phyloP scores from a whole-genome alignment of 2,329 filamentous ascomycete genomes.

The Colletotrichum sojae region DNA sequence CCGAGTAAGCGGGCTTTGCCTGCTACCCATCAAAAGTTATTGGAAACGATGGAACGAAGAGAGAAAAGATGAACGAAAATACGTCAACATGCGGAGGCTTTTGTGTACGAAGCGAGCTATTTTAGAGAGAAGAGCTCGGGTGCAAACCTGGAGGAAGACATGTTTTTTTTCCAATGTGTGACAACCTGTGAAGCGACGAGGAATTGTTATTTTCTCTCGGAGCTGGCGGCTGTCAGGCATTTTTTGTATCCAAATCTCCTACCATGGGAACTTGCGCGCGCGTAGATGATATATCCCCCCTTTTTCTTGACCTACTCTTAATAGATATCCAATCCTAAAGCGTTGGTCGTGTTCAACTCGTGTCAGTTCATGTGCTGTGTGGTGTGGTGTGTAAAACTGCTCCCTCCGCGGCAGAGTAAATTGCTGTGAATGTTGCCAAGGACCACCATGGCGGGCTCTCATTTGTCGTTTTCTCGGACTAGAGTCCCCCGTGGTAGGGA shows the following conservation, averaged over 20 bases:
- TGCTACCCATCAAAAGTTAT: background rate
- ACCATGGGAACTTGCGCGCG: background rate
- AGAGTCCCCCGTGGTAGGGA: too few relatives aligned
- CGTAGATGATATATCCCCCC: background rate
- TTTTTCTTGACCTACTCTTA: conserved; percentile 3
- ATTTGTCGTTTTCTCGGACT: too few relatives aligned
- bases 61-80: conserved; percentile 1
- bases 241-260: conserved; percentile 3
- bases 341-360: background rate
- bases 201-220: background rate
- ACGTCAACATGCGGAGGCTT: background rate
- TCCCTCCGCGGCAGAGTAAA: too few relatives aligned
- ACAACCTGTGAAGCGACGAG: background rate
- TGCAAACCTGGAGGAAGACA: conserved; percentile 22
- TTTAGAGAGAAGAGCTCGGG: conserved; percentile 27
- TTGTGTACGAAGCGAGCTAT: conserved; percentile 23
- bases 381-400: too few relatives aligned
- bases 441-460: too few relatives aligned
- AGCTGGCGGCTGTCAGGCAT: background rate
- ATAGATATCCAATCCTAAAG: conserved; percentile 22
- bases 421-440: too few relatives aligned
- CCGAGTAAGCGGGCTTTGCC: conserved; percentile 42
- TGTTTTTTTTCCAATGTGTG: background rate
- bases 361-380: background rate
- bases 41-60: conserved; percentile 11